These are phyloP conservation scores for Phytopythium oedochilum DNA, from an alignment of 352 stramenopile genomes.

Conservation along the genomic window DNA sequence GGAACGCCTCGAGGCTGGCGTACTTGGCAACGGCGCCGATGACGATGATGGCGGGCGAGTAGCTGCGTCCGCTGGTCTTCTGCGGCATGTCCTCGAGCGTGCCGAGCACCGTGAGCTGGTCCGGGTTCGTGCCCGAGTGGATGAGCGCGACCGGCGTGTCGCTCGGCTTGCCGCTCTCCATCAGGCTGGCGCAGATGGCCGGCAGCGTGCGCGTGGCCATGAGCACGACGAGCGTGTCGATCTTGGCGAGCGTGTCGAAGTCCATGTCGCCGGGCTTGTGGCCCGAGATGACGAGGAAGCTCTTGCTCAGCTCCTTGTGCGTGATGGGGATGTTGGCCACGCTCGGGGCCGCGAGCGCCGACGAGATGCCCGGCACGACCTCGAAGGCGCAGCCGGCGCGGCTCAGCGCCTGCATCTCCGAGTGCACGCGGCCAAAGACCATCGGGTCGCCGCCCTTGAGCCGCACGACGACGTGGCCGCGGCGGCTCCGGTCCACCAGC, in stretches of 20 bases:
- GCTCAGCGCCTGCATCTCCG: conserved; percentile 55
- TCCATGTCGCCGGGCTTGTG: conserved; percentile 72
- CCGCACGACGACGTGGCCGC: conserved; percentile 52
- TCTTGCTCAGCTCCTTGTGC: conserved; percentile 62
- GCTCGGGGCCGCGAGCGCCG: conserved; percentile 49
- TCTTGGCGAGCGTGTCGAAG: conserved; percentile 35
- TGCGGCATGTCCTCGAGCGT: conserved; percentile 44
- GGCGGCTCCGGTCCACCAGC: conserved; percentile 44
- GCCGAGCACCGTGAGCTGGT: conserved; percentile 46
- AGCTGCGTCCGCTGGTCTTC: conserved; percentile 43
- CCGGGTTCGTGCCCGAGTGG: conserved; percentile 51
- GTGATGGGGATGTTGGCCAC: conserved; percentile 62
- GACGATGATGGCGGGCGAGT: conserved; percentile 71
- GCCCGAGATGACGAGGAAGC: conserved; percentile 58
- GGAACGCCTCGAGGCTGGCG: conserved; percentile 42
- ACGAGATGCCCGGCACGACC: conserved; percentile 66
- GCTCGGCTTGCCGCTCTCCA: conserved; percentile 27
- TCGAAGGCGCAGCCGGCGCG: conserved; percentile 46
- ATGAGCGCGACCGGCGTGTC: conserved; percentile 56
- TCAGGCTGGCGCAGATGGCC: conserved; percentile 34
- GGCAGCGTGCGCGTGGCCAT: conserved; percentile 56
- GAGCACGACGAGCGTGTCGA: conserved; percentile 54
- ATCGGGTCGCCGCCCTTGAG: conserved; percentile 72
- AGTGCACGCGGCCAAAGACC: conserved; percentile 71
- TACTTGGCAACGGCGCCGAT: conserved; percentile 59